Evolutionary conservation across 1,284 basidiomycete genomes (phyloP).

Genomic region (Tylopilus sp.): DNA sequence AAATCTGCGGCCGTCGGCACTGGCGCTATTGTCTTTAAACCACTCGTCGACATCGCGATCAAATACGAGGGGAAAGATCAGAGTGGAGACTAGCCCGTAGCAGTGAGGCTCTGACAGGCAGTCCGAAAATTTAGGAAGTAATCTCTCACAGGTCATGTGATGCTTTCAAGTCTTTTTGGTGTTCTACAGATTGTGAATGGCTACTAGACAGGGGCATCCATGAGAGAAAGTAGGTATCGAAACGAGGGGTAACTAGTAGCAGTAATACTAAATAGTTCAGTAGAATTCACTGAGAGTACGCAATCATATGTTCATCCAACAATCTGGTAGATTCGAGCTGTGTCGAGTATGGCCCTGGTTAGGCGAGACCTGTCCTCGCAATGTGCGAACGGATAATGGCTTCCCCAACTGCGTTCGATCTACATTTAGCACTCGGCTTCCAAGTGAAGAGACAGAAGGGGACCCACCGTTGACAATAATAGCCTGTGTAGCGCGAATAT

Average conservation of each 20-base stretch:
- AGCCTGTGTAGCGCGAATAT: slow-evolving; percentile 68
- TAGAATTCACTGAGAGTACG: slow-evolving; percentile 14
- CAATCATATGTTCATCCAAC: slow-evolving; percentile 13
- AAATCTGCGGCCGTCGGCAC: slow-evolving; percentile 96
- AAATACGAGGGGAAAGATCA: neutral
- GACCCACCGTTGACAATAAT: slow-evolving; percentile 67
- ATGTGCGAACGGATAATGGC: slow-evolving; percentile 62
- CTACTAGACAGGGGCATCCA: slow-evolving; percentile 28
- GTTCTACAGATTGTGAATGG: slow-evolving; percentile 23
- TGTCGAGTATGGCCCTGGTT: slow-evolving; percentile 11
- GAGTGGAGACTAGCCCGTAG: slow-evolving; percentile 2
- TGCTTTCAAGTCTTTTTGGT: slow-evolving; percentile 1
- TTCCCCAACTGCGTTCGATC: slow-evolving; percentile 48
- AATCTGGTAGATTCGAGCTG: slow-evolving; percentile 6
- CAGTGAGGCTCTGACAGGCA: neutral
- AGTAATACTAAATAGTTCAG: slow-evolving; percentile 22
- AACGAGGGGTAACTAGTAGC: slow-evolving; percentile 28
- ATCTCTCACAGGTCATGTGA: slow-evolving; percentile 19
- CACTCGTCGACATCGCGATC: slow-evolving; percentile 74
- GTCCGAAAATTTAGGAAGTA: slow-evolving; percentile 13
- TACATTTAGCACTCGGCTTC: slow-evolving; percentile 3
- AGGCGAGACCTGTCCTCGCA: slow-evolving; percentile 50
- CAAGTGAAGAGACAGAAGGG: neutral
- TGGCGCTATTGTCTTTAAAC: slow-evolving; percentile 93
- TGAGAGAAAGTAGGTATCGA: slow-evolving; percentile 26